These are phyloP conservation scores for Globisporangium lucens DNA, from an alignment of 352 stramenopile genomes.

Conservation along the genomic window DNA sequence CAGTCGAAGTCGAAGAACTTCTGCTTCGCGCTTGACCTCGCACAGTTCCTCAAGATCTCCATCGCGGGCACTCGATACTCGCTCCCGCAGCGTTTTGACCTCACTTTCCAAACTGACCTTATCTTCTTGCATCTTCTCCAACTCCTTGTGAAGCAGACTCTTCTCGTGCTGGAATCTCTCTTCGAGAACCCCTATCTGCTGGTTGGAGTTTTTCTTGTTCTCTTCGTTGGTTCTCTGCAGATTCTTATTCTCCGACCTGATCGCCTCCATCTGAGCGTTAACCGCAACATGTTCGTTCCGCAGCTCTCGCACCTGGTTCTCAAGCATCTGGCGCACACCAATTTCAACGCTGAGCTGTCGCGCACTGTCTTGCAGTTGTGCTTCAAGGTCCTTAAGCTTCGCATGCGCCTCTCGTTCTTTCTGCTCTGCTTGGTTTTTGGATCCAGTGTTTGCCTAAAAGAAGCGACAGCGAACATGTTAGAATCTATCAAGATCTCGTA, in stretches of 20 bases:
- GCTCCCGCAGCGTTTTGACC: slow-evolving; percentile 55
- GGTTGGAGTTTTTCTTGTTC: slow-evolving; percentile 31
- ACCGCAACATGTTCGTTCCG: slow-evolving; percentile 71
- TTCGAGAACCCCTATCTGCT: slow-evolving; percentile 33
- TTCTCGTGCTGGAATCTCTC: slow-evolving; percentile 39
- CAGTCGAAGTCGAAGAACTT: slow-evolving; percentile 63
- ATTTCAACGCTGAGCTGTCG: slow-evolving; percentile 59
- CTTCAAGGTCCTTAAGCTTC: slow-evolving; percentile 45
- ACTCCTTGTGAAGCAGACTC: slow-evolving; percentile 29
- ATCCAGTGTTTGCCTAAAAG: slow-evolving; percentile 25
- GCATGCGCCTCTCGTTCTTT: slow-evolving; percentile 31
- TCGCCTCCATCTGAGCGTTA: slow-evolving; percentile 78
- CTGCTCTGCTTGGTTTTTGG: slow-evolving; percentile 27
- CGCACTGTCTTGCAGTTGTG: slow-evolving; percentile 45
- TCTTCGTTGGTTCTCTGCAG: slow-evolving; percentile 39
- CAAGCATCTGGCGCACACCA: slow-evolving; percentile 67
- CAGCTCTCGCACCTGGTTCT: slow-evolving; percentile 67
- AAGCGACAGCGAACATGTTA: slow-evolving; percentile 7
- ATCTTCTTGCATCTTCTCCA: slow-evolving; percentile 67
- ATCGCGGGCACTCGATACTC: slow-evolving; percentile 49
- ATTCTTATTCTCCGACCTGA: slow-evolving; percentile 68
- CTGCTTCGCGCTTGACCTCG: slow-evolving; percentile 63
- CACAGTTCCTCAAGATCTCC: slow-evolving; percentile 68
- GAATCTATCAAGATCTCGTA: background rate
- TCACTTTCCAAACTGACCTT: slow-evolving; percentile 75